A percentile compares a stretch with the other conserved stretches of the same genome.
Evolutionary conservation across 2,329 filamentous ascomycete species (phyloP).

Genomic region (Talaromyces sp.): DNA sequence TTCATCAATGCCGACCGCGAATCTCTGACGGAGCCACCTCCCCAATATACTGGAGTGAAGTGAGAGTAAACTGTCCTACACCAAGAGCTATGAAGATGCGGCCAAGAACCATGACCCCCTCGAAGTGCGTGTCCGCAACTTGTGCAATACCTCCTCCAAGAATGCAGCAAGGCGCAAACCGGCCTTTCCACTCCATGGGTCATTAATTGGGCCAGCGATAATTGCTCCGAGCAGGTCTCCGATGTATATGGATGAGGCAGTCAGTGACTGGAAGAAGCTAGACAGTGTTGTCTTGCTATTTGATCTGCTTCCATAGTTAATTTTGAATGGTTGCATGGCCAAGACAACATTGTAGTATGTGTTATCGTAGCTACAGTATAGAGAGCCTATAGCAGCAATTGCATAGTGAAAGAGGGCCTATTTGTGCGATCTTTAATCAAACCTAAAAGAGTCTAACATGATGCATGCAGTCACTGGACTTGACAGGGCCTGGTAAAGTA

Average conservation of each 20-base stretch:
- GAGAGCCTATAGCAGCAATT: background rate
- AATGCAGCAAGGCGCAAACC: background rate
- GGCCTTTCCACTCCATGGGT: background rate
- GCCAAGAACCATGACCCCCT: background rate
- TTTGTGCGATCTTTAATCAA: background rate
- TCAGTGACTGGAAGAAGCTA: background rate
- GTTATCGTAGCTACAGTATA: background rate
- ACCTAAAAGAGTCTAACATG: background rate
- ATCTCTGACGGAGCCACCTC: background rate
- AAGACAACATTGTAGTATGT: background rate
- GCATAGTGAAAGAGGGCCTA: background rate
- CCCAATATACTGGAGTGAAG: background rate
- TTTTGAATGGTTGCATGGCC: background rate
- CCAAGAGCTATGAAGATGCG: background rate
- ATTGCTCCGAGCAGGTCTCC: background rate
- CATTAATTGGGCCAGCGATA: background rate
- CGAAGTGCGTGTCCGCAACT: background rate
- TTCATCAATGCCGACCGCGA: background rate
- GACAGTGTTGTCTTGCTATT: background rate
- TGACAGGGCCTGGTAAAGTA: background rate
- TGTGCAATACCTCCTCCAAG: background rate
- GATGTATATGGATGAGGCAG: background rate
- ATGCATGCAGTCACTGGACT: background rate
- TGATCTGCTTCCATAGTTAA: background rate
- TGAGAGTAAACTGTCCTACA: background rate